Percentiles rank a stretch among this genome's conserved stretches.
phyloP scores from a whole-genome alignment of 1,139 yeast genomes.

The Suhomyces bokatorum region DNA sequence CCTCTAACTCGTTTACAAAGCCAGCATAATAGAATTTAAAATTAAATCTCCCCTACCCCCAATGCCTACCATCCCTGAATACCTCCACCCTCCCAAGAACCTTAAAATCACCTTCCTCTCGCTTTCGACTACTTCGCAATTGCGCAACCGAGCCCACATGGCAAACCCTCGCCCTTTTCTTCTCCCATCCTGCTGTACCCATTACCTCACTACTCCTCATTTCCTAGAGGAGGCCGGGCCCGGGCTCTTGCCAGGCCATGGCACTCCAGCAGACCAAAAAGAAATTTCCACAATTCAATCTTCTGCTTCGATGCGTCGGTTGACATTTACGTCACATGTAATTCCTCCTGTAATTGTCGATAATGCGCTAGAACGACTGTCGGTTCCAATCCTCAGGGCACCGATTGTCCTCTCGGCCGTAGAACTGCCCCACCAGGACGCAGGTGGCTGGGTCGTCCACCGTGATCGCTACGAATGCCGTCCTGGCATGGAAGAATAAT shows the following conservation, averaged over 20 bases:
- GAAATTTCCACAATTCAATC: slow-evolving; percentile 2
- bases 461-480: too few species aligned
- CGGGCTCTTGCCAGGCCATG: background rate
- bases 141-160: background rate
- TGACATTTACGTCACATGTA: slow-evolving; percentile 5
- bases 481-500: too few species aligned
- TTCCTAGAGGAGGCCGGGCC: background rate
- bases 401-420: too few species aligned
- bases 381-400: background rate
- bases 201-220: background rate
- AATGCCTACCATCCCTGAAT: background rate
- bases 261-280: background rate
- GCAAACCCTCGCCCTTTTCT: background rate
- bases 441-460: too few species aligned
- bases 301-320: slow-evolving; percentile 8
- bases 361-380: background rate
- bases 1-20: background rate
- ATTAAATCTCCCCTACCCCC: background rate
- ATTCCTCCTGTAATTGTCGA: slow-evolving; percentile 1
- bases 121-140: background rate
- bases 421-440: too few species aligned
- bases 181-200: background rate
- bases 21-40: background rate
- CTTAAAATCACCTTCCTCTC: background rate
- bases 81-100: background rate